Evolutionary conservation across 257 asterid species (phyloP).

Genomic region (Rubia yunnanensis): DNA sequence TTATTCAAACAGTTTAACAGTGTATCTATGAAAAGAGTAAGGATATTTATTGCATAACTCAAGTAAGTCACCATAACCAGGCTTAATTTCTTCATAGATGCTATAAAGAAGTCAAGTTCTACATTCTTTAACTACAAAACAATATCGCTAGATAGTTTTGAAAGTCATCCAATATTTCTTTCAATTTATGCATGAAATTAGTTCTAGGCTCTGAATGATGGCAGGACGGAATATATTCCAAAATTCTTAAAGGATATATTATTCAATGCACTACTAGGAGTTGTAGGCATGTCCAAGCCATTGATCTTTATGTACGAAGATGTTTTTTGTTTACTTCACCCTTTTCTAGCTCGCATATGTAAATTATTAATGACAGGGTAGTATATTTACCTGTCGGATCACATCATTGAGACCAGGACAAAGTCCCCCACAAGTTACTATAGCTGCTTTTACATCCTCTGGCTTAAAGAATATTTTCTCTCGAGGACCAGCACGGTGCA

Average conservation of each 20-base stretch:
- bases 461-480: conserved; percentile 79
- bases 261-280: background rate
- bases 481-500: conserved; percentile 90
- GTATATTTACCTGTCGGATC: conserved; percentile 58
- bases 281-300: background rate
- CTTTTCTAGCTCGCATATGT: background rate
- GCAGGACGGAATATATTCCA: background rate
- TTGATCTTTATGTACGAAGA: background rate
- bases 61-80: background rate
- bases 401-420: conserved; percentile 98
- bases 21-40: background rate
- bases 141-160: background rate
- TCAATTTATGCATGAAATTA: background rate
- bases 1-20: background rate
- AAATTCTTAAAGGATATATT: background rate
- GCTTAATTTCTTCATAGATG: background rate
- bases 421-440: conserved; percentile 94
- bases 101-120: background rate
- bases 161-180: background rate
- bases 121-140: background rate
- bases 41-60: background rate
- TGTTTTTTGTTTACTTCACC: background rate
- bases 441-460: conserved; percentile 87
- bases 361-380: background rate
- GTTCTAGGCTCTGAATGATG: background rate